Evolutionary conservation across 208 protist species (phyloP).

Genomic region (Strigomonas culicis): DNA sequence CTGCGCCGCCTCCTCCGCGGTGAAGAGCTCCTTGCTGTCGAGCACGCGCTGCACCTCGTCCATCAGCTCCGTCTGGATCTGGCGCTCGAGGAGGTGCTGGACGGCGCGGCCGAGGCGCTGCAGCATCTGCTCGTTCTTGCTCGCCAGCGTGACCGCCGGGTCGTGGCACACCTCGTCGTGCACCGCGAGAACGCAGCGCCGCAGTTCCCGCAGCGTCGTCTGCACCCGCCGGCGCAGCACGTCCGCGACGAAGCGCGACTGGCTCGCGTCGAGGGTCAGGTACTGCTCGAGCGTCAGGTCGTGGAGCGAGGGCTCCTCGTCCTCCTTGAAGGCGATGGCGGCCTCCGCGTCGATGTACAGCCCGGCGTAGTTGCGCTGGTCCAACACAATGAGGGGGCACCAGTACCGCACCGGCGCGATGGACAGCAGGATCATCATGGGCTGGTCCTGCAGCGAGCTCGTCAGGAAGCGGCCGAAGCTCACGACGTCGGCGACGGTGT

Average conservation of each 20-base stretch:
- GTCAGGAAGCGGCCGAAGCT: conserved; percentile 78
- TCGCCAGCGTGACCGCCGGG: conserved; percentile 64
- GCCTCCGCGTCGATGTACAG: conserved; percentile 45
- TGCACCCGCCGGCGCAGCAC: conserved; percentile 15
- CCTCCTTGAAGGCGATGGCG: conserved; percentile 19
- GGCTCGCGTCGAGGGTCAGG: conserved; percentile 44
- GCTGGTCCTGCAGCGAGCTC: conserved; percentile 76
- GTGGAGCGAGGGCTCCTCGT: conserved; percentile 18
- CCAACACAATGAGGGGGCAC: conserved; percentile 67
- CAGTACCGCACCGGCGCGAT: conserved; percentile 77
- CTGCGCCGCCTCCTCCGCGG: conserved; percentile 35
- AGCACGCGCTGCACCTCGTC: conserved; percentile 69
- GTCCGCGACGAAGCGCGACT: conserved; percentile 34
- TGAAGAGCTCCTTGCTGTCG: conserved; percentile 56
- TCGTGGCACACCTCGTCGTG: conserved; percentile 29
- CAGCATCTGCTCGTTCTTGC: conserved; percentile 49
- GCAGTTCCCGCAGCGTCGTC: conserved; percentile 22
- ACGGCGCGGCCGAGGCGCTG: conserved; percentile 26
- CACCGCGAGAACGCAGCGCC: not conserved
- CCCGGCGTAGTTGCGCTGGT: conserved; percentile 62
- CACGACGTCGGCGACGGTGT: conserved; percentile 68
- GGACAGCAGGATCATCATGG: conserved; percentile 84
- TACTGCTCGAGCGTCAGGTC: conserved; percentile 32
- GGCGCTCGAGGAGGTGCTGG: conserved; percentile 42
- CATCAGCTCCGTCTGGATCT: conserved; percentile 71